These are phyloP conservation scores for Pythium dissimile DNA, from an alignment of 352 stramenopile genomes.

Conservation along the genomic window DNA sequence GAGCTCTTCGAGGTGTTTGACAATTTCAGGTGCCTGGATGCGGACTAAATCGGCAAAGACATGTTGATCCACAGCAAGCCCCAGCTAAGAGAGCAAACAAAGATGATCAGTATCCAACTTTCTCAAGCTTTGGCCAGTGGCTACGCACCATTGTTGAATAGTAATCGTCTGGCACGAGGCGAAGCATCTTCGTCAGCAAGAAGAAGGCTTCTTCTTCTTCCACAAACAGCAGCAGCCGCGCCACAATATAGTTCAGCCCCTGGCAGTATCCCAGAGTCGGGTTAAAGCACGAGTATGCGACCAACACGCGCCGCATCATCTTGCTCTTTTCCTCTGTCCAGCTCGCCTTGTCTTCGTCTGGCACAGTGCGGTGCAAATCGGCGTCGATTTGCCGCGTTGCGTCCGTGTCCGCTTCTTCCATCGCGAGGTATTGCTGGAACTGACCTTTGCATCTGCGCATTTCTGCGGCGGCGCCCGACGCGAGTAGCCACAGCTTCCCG, in stretches of 20 bases:
- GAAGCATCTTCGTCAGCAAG: slow-evolving; percentile 76
- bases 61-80: slow-evolving; percentile 84
- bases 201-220: slow-evolving; percentile 81
- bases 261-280: slow-evolving; percentile 83
- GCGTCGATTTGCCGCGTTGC: slow-evolving; percentile 82
- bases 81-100: slow-evolving; percentile 39
- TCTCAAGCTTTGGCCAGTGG: background rate
- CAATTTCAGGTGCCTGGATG: slow-evolving; percentile 67
- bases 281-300: slow-evolving; percentile 84
- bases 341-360: slow-evolving; percentile 48
- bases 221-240: slow-evolving; percentile 61
- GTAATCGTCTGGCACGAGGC: slow-evolving; percentile 80
- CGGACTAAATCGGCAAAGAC: slow-evolving; percentile 85
- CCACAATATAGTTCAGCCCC: slow-evolving; percentile 86
- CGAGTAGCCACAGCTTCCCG: slow-evolving; percentile 78
- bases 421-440: slow-evolving; percentile 48
- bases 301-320: slow-evolving; percentile 78
- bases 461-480: slow-evolving; percentile 65
- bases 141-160: slow-evolving; percentile 82
- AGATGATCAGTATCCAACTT: background rate
- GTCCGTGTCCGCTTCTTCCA: slow-evolving; percentile 59
- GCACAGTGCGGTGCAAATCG: slow-evolving; percentile 74
- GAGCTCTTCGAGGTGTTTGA: slow-evolving; percentile 53
- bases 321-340: slow-evolving; percentile 69
- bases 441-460: slow-evolving; percentile 56